Percentiles rank a stretch among this genome's conserved stretches.
Conservation (phyloP, 2,329 filamentous ascomycete genomes). For the Alternaria gaisen region DNA sequence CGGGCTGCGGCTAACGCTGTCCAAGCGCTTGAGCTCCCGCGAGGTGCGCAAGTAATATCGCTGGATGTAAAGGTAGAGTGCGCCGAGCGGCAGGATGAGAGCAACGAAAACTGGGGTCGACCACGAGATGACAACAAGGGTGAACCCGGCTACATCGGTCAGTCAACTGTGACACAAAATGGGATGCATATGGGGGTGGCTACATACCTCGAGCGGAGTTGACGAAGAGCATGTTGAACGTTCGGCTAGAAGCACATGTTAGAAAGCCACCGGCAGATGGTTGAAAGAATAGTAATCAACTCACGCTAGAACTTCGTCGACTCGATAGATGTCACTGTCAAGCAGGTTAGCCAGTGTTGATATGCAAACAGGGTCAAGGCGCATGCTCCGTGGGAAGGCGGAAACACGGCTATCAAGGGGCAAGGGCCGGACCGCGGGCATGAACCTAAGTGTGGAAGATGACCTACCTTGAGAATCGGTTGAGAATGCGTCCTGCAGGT, state of each 20-base stretch:
- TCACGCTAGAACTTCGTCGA: slow-evolving; percentile 88
- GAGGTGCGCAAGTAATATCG: slow-evolving; percentile 97
- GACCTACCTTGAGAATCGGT: slow-evolving; percentile 87
- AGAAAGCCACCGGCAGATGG: slow-evolving; percentile 25
- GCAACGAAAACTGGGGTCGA: slow-evolving; percentile 82
- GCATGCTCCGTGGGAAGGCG: not conserved
- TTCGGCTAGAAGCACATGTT: slow-evolving; percentile 63
- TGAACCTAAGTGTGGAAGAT: slow-evolving; percentile 13
- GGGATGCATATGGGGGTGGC: slow-evolving; percentile 18
- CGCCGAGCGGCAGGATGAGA: slow-evolving; percentile 80
- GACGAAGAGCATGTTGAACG: slow-evolving; percentile 87
- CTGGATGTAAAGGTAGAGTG: slow-evolving; percentile 91
- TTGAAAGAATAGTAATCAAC: slow-evolving; percentile 29
- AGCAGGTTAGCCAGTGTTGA: slow-evolving; percentile 26
- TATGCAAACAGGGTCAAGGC: not conserved
- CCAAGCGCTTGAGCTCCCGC: slow-evolving; percentile 92
- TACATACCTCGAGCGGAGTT: slow-evolving; percentile 59
- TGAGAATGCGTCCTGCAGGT: slow-evolving; percentile 93
- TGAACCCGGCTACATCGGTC: slow-evolving; percentile 68
- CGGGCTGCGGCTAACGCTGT: slow-evolving; percentile 93
- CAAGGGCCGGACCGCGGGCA: slow-evolving; percentile 14
- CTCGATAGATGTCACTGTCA: slow-evolving; percentile 75
- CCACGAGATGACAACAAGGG: slow-evolving; percentile 82
- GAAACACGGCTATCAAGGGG: slow-evolving; percentile 6
- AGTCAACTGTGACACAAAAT: slow-evolving; percentile 28